A percentile compares a stretch with the other conserved stretches of the same genome.
phyloP scores from a whole-genome alignment of 2,329 filamentous ascomycete genomes.

The Phoma herbarum region DNA sequence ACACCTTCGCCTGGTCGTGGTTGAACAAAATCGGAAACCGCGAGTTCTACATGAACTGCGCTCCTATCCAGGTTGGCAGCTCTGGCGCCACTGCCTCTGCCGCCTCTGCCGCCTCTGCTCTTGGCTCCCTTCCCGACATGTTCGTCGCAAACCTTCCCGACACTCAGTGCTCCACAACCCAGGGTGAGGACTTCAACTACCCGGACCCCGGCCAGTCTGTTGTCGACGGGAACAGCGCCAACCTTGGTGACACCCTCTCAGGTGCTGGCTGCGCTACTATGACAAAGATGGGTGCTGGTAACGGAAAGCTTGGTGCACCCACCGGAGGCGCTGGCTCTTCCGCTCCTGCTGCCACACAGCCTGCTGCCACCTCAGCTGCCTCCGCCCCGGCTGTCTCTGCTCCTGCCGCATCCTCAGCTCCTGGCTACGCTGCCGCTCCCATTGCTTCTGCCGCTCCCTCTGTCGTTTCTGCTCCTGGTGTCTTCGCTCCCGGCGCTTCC shows the following conservation, averaged over 20 bases:
- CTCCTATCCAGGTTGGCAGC: conserved; percentile 71
- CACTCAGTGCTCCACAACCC: conserved; percentile 65
- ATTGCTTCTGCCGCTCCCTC: conserved; percentile 20
- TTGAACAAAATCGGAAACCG: conserved; percentile 91
- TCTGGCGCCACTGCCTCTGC: conserved; percentile 50
- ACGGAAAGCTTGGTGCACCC: conserved; percentile 40
- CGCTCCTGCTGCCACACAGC: conserved; percentile 11
- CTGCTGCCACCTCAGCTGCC: conserved; percentile 16
- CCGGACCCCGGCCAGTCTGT: conserved; percentile 69
- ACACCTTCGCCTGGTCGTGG: conserved; percentile 92
- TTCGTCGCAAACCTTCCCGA: conserved; percentile 73
- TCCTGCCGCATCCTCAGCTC: conserved; percentile 9
- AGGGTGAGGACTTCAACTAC: conserved; percentile 67
- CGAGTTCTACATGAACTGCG: conserved; percentile 99
- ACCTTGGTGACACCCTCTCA: conserved; percentile 41
- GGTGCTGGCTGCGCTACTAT: conserved; percentile 43
- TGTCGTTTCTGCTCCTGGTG: conserved; percentile 16
- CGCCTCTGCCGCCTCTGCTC: conserved; percentile 41
- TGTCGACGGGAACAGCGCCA: conserved; percentile 46
- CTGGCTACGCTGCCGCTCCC: conserved; percentile 15
- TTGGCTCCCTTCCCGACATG: conserved; percentile 73
- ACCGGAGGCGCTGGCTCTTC: conserved; percentile 21
- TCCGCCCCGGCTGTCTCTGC: conserved; percentile 12
- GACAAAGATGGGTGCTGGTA: conserved; percentile 44
- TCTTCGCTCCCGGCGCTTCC: conserved; percentile 41